Conservation (phyloP, 2,329 filamentous ascomycete genomes). For the Cadophora luteo-olivacea region DNA sequence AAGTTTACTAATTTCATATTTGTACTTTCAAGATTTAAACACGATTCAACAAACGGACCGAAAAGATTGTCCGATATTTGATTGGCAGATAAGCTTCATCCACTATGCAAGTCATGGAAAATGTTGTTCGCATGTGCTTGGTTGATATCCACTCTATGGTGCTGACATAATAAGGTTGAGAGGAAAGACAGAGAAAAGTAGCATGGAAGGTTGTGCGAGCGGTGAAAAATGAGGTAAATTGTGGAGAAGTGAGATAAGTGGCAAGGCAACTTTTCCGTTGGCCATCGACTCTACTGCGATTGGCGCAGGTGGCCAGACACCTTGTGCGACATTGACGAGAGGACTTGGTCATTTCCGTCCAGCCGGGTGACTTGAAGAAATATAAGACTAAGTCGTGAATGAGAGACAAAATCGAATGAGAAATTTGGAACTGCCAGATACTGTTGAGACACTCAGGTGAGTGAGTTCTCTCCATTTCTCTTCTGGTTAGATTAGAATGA, state of each 20-base stretch:
- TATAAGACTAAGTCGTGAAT: no score
- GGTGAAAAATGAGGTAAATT: slow-evolving; percentile 1
- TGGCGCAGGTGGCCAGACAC: no score
- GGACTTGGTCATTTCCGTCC: no score
- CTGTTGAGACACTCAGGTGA: no score
- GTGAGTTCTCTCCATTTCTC: no score
- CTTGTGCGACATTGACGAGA: no score
- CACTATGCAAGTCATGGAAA: not conserved
- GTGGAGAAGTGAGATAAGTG: not conserved
- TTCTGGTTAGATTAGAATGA: no score
- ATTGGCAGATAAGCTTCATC: not conserved
- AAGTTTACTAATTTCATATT: no score
- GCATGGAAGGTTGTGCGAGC: slow-evolving; percentile 5
- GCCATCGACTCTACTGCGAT: no score
- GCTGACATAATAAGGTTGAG: not conserved
- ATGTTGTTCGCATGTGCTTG: not conserved
- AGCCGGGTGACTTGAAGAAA: no score
- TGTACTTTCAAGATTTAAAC: not conserved
- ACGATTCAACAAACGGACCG: not conserved
- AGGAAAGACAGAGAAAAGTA: not conserved
- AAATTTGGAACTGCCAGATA: no score
- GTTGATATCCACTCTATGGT: not conserved
- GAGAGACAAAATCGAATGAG: no score
- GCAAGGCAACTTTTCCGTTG: slow-evolving; percentile 9
- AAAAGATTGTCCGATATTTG: not conserved